Evolutionary conservation across 805 yeast species (phyloP), one percentile per base, ranked within the genome.

Genomic region (Nakazawaea pomicola): DNA sequence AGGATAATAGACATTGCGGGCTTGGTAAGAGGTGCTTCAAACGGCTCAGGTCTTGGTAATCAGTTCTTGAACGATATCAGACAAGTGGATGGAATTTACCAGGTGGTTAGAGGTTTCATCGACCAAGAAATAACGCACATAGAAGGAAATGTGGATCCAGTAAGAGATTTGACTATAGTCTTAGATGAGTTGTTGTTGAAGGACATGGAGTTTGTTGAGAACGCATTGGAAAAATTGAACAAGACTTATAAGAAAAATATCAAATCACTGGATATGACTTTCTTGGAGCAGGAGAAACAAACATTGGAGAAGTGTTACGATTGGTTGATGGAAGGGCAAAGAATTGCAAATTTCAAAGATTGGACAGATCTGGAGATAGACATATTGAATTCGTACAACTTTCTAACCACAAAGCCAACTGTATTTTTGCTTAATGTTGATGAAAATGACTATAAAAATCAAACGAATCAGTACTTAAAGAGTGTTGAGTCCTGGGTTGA

Each of bases 1-100:
- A 91, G 97, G 44, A 80, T 93, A 45, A 89, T 86, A 58, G 99
- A 93, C 69, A 93, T 93, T 66, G 99, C 99, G 46, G 99, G 99
- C 64, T 74, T 93, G 61, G 91, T 98, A 50, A 87, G 87, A 68
- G 97, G 96, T 68, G 97, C 98, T 29, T 80, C 88, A 46, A 83
- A 85, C 41, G 98, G 98, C 64, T 97, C 89, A 68, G 99, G 99
- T 62, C 78, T 93, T 51, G 99, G 99, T 60, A 93, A 93, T 65
- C 95, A 95, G 49, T 93, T 93, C 76, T 78, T 93, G 69, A 83
- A 95, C 53, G 90, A 93, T 64, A 93, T 93, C 56, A 80, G 98
- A 67, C 93, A 96, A 36, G 99, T 93, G 43, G 99, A 93, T 75
- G 96, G 97, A 48, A 83, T 93, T 50, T 93, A 85, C 70, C 98